Percentiles rank a stretch among this genome's conserved stretches.
phyloP scores from a whole-genome alignment of 2,329 filamentous ascomycete species.

The Colletotrichum falcatum region DNA sequence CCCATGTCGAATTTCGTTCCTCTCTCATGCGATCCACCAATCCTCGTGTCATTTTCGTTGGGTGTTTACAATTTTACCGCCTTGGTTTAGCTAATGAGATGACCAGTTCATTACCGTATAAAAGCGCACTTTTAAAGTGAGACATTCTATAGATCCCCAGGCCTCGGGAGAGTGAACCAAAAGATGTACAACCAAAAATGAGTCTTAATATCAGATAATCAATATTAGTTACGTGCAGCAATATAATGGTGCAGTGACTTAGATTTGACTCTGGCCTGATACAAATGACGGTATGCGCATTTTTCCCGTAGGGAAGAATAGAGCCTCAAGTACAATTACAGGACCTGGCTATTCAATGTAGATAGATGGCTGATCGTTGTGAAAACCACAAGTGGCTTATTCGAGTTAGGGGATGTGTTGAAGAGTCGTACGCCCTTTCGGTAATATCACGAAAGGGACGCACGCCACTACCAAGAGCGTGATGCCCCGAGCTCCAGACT shows the following conservation, averaged over 20 bases:
- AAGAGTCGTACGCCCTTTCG: neutral
- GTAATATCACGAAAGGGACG: neutral
- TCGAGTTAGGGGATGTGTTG: neutral
- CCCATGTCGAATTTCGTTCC: too few relatives aligned
- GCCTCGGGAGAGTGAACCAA: too few relatives aligned
- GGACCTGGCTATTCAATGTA: neutral
- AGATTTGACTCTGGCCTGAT: neutral
- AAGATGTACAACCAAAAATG: neutral
- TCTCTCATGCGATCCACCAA: too few relatives aligned
- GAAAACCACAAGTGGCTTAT: neutral
- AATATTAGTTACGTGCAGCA: too few relatives aligned
- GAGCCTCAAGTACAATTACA: neutral
- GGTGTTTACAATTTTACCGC: too few relatives aligned
- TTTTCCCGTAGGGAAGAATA: too few relatives aligned
- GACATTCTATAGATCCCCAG: too few relatives aligned
- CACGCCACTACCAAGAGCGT: neutral
- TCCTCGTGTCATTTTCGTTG: too few relatives aligned
- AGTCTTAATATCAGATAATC: neutral
- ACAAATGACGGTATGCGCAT: neutral
- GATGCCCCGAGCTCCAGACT: neutral
- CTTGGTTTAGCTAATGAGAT: too few relatives aligned
- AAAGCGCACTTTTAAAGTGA: too few relatives aligned
- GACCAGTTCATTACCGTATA: too few relatives aligned
- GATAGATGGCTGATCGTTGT: too few relatives aligned
- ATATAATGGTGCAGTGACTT: neutral